Base-by-base conservation (phyloP, 202 grass and related monocot species). In the Saccharum hybrid region DNA sequence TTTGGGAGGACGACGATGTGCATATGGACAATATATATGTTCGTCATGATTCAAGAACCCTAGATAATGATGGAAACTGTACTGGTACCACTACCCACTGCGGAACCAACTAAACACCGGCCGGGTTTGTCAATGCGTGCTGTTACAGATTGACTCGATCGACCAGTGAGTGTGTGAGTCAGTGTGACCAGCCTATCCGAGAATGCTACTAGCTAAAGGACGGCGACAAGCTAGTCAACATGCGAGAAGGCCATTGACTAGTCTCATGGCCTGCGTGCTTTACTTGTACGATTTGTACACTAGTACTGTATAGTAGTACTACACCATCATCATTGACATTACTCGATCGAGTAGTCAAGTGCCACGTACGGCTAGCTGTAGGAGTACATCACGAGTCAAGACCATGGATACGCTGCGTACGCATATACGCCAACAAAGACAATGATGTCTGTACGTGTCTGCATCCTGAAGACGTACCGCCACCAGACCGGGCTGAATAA, bases 91-190 rank as follows among this genome's bases (percentile, higher is more conserved):
- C 48, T 5, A 51, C 18, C 52, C 52, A 56, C 15, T n/a, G 2
- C 6, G 16, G 52, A 56, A 56, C 52, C 19, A n/a, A 57, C 54
- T 3, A 57, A 21, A 2, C 54, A 57, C 6, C 51, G 41, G 10
- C 4, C 30, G n/a, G 4, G 65, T 74, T 81, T 60, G 61, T 75
- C 71, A 68, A 81, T 31, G 71, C 77, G 33, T 75, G 70, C 49
- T 68, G 76, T 67, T 73, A 57, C 22, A 45, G 3, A 2, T 37
- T 72, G 56, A 78, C 68, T 64, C 6, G 12, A 30, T 38, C 19
- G 19, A 57, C 52, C 52, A 56, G 18, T n/a, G 51, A 54, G 51
- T 6, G 15, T 18, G 49, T 18, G 51, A 56, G 52, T 56, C 6
- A 18, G 40, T 28, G 40, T 28, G 52, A 49, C 15, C 1, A 34